Base-by-base conservation (phyloP, 1,284 basidiomycete genomes). In the Rhodotorula sp. region DNA sequence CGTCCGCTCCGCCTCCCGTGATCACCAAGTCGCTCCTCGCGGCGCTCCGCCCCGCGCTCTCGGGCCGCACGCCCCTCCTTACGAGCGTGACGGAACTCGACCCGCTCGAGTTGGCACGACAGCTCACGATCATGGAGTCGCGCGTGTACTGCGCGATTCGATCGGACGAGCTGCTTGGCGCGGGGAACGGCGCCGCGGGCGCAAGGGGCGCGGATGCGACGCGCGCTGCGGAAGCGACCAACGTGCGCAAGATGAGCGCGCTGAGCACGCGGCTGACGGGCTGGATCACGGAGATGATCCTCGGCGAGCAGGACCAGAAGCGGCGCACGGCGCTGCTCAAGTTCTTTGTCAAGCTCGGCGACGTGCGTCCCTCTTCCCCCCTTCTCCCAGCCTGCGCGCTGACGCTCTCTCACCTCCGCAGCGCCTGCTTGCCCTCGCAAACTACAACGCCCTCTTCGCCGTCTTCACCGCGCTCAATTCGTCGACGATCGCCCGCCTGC, bases 61-160 rank as follows among this genome's bases (percentile, higher is more conserved):
- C 75, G 32, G 39, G 39, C 39, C 64, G 73, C 34, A 15, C 5
- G 29, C 46, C 46, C 25, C 79, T 81, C 4, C 80, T 84, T 6
- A 87, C 96, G 62, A 82, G 85, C 36, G 84, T 97, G 17, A 90
- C 90, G n/a, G 96, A 99, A 78, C 94, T 99, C 79, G 88, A 90
- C 73, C 88, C 88, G 84, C 85, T 81, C 50, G 83, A 84, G 77
- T 85, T 88, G 27, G 88, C 90, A 19, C 77, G 83, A 25, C 82
- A 92, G 89, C 79, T 79, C 67, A 78, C 78, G 34, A 77, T 82
- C 57, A 70, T 81, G 66, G 79, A 81, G 71, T 81, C 80, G 71
- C 79, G 78, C 63, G 73, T 82, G 48, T 81, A 76, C 72, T 78
- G 77, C 69, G 73, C 78, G 46, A 83, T 84, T 65, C 75, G 78